Conservation (phyloP, 163 green algal species). For the Volvox carteri region DNA sequence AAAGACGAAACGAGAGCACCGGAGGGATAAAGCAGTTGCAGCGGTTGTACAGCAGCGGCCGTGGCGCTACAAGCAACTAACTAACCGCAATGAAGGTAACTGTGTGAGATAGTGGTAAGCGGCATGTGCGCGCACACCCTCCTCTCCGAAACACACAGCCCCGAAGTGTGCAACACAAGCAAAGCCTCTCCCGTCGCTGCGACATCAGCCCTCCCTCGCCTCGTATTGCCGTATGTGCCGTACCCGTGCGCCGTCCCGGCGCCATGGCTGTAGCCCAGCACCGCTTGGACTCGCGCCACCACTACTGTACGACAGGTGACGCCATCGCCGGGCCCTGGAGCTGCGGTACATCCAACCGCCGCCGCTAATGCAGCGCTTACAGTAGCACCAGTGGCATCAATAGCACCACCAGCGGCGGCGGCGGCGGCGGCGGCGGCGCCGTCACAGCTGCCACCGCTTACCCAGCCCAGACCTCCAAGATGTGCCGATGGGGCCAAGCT, state of each 20-base stretch:
- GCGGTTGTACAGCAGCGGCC: too few relatives aligned
- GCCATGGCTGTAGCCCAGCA: not conserved
- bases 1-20: too few relatives aligned
- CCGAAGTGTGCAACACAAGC: too few relatives aligned
- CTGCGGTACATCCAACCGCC: not conserved
- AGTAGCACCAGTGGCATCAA: too few relatives aligned
- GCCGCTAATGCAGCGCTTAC: not conserved
- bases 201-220: too few relatives aligned
- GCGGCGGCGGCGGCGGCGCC: not conserved
- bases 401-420: not conserved
- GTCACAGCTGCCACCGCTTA: not conserved
- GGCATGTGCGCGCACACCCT: too few relatives aligned
- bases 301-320: not conserved
- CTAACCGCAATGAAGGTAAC: too few relatives aligned
- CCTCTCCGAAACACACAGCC: too few relatives aligned
- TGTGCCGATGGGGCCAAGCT: not conserved
- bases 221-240: not conserved
- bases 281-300: slow-evolving; percentile 4
- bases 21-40: too few relatives aligned
- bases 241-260: not conserved
- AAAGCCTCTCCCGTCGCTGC: too few relatives aligned
- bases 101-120: too few relatives aligned
- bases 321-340: not conserved
- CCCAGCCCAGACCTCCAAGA: not conserved
- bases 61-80: too few relatives aligned